Evolutionary conservation across 1,284 basidiomycete genomes (phyloP).

Genomic region (Melanopsichium pennsylvanicum): DNA sequence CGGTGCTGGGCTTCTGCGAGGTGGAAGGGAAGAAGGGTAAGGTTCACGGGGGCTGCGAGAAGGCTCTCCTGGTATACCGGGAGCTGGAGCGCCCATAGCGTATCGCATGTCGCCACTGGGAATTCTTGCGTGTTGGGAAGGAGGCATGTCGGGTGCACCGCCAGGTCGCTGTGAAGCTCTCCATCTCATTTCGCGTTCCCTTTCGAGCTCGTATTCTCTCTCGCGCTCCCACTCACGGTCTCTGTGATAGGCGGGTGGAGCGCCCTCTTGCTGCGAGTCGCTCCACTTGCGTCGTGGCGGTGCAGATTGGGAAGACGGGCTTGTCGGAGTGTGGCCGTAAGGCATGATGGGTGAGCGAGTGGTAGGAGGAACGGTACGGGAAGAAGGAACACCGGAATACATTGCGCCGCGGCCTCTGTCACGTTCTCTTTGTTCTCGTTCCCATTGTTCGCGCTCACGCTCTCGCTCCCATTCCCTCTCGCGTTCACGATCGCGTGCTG

Average conservation of each 20-base stretch:
- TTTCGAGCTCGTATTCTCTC: constrained; percentile 38
- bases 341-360: constrained; percentile 29
- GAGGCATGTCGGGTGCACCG: constrained; percentile 20
- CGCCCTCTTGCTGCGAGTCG: constrained; percentile 46
- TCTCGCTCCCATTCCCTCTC: constrained; percentile 18
- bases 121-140: constrained; percentile 13
- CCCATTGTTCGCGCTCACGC: constrained; percentile 26
- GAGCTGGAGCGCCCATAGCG: constrained; percentile 13
- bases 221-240: constrained; percentile 47
- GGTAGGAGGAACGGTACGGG: constrained; percentile 23
- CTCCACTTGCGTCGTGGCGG: constrained; percentile 54
- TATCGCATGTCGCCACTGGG: constrained; percentile 38
- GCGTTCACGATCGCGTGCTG: constrained; percentile 32
- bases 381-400: constrained; percentile 26
- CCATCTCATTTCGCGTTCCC: constrained; percentile 46
- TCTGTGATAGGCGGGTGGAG: constrained; percentile 23
- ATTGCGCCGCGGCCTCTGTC: constrained; percentile 16
- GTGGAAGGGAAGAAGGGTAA: constrained; percentile 19
- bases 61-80: constrained; percentile 21
- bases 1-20: constrained; percentile 28
- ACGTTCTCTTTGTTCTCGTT: constrained; percentile 28
- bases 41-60: constrained; percentile 31
- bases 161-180: constrained; percentile 32
- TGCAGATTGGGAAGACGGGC: constrained; percentile 35
- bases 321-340: constrained; percentile 18